Base-by-base conservation (phyloP, 345 rosid genomes). In the Cardamine occulta region DNA sequence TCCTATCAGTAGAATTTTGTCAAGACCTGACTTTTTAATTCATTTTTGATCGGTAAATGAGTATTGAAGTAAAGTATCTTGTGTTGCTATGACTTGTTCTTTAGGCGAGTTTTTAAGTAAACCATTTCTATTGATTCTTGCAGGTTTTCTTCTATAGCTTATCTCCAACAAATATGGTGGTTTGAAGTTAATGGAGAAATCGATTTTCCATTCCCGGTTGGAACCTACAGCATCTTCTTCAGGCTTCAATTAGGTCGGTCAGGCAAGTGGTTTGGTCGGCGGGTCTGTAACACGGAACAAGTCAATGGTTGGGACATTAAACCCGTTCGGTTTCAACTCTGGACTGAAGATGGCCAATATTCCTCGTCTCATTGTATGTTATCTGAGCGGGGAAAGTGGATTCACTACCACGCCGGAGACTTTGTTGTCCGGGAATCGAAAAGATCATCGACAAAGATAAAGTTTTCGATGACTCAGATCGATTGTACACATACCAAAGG, bases 101-200 rank as follows among this genome's bases (percentile, higher is more conserved):
- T 53, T 29, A 34, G 3, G 47, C 11, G 8, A 74, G n/a, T 3
- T n/a, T 44, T 7, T 1, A 44, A 53, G 13, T 13, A 13, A 56
- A 68, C 39, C n/a, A 40, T 54, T 62, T 21, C 12, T 11, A 37
- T 70, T 56, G 66, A 29, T 70, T 74, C 29, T 45, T 79, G 75
- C 57, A 96, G 99, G 75, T 96, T 96, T 65, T 26, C 71, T 2
- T 84, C 87, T n/a, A 83, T 96, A 51, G 97, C 98, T 29, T 96
- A 91, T 83, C 98, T 96, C 57, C 98, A 91, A 80, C 99, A 93
- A 83, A 93, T 77, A 51, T 96, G 99, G 99, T 96, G 99, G 99
- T 86, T 93, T 66, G 97, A 96, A 82, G 96, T 89, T 5, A 79
- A 85, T n/a, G 97, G 99, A 1, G 91, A 89, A 75, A 81, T 96